phyloP scores from a whole-genome alignment of 805 yeast genomes.

The Metschnikowia santaceciliae region DNA sequence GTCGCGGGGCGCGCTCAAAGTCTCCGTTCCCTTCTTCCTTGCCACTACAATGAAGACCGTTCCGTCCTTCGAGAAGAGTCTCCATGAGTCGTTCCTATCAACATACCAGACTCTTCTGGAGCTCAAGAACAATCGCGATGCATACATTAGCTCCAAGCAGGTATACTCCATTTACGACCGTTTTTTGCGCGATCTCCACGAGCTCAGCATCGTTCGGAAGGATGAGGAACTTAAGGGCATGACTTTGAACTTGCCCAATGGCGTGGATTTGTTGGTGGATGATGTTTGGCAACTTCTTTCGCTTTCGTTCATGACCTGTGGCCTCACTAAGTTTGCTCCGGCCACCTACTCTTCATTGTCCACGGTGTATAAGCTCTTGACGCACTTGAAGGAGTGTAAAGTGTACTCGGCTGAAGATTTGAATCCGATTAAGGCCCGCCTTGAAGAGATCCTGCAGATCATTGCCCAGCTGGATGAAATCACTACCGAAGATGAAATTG shows the following conservation, averaged over 20 bases:
- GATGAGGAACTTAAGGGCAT: slow-evolving; percentile 40
- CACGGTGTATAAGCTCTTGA: slow-evolving; percentile 79
- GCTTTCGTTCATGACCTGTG: slow-evolving; percentile 86
- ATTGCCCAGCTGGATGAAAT: slow-evolving; percentile 34
- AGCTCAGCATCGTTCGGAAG: slow-evolving; percentile 51
- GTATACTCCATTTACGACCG: slow-evolving; percentile 56
- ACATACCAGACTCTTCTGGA: slow-evolving; percentile 28
- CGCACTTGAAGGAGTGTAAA: slow-evolving; percentile 75
- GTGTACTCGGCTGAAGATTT: slow-evolving; percentile 84
- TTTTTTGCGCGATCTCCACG: slow-evolving; percentile 52
- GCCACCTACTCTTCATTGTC: slow-evolving; percentile 88
- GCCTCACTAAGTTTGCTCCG: slow-evolving; percentile 84
- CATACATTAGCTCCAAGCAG: slow-evolving; percentile 64
- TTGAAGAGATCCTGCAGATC: slow-evolving; percentile 65
- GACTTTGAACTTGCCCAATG: slow-evolving; percentile 38
- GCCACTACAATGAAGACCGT: slow-evolving; percentile 16
- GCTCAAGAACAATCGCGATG: slow-evolving; percentile 59
- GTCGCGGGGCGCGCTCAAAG: slow-evolving; percentile 1
- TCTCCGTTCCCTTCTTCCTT: neutral
- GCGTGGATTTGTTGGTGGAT: slow-evolving; percentile 73
- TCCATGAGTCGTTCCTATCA: slow-evolving; percentile 25
- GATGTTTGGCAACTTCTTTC: slow-evolving; percentile 88
- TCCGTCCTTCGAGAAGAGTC: slow-evolving; percentile 36
- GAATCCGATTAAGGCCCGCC: slow-evolving; percentile 67
- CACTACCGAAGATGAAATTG: slow-evolving; percentile 12